phyloP scores from a whole-genome alignment of 2,329 filamentous ascomycete species.

The Phyllachora maydis region DNA sequence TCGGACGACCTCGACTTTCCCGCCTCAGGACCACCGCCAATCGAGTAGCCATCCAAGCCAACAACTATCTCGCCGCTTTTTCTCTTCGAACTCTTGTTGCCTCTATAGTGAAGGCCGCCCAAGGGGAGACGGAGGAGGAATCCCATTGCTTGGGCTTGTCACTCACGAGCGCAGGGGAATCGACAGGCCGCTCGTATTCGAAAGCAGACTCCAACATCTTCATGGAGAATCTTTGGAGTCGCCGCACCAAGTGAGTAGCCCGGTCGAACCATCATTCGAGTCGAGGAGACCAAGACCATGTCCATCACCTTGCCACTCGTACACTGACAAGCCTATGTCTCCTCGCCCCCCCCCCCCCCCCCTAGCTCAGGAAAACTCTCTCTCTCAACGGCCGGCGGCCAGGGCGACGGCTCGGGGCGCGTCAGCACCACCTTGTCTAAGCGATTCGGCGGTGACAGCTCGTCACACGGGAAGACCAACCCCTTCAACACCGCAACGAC shows the following conservation, averaged over 20 bases:
- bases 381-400: constrained; percentile 45
- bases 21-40: no score
- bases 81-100: no score
- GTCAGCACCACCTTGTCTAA: constrained; percentile 47
- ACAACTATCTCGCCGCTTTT: no score
- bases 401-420: constrained; percentile 24
- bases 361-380: constrained; percentile 74
- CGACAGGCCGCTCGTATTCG: no score
- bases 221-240: constrained; percentile 56
- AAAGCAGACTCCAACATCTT: constrained; percentile 15
- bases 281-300: constrained; percentile 3
- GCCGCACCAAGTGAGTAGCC: constrained; percentile 54
- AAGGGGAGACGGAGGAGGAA: no score
- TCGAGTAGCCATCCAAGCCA: no score
- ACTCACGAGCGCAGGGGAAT: no score
- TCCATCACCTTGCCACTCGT: background rate
- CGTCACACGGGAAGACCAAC: constrained; percentile 57
- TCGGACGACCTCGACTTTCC: no score
- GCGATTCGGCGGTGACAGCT: constrained; percentile 53
- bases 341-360: no score
- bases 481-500: constrained; percentile 61
- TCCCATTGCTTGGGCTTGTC: no score
- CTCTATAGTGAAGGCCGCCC: no score
- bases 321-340: constrained; percentile 6
- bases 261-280: no score